These are phyloP conservation scores for Xerocomus brunneocitrinus DNA, from an alignment of 768 basidiomycete genomes.

Conservation along the genomic window DNA sequence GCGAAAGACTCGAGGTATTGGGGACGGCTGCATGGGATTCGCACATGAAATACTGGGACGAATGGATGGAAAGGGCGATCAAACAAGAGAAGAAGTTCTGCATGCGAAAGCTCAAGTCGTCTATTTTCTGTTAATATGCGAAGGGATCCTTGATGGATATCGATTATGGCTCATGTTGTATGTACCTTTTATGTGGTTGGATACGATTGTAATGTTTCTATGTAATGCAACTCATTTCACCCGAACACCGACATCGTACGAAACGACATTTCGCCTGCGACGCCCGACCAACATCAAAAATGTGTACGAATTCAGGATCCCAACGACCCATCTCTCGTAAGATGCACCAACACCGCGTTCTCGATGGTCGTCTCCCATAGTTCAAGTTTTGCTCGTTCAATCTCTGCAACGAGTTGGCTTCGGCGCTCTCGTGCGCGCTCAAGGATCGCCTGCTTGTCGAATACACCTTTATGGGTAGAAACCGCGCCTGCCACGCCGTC, in stretches of 20 bases:
- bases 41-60: conserved; percentile 18
- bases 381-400: conserved; percentile 58
- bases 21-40: conserved; percentile 15
- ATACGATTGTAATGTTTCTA: conserved; percentile 5
- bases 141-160: not conserved
- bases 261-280: too few relatives aligned
- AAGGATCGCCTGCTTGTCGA: conserved; percentile 43
- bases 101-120: conserved; percentile 12
- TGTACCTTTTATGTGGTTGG: conserved; percentile 21
- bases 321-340: conserved; percentile 33
- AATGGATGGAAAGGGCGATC: conserved; percentile 10
- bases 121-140: conserved; percentile 11
- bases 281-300: too few relatives aligned
- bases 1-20: conserved; percentile 15
- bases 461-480: not conserved
- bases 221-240: not conserved
- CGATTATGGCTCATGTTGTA: conserved; percentile 7
- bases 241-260: too few relatives aligned
- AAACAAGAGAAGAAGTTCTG: conserved; percentile 7
- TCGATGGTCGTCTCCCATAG: conserved; percentile 74
- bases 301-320: not conserved
- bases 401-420: conserved; percentile 46
- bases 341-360: conserved; percentile 54
- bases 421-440: conserved; percentile 51
- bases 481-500: too few relatives aligned